Conservation (phyloP, 306 rosid genomes). For the Corylus americana region DNA sequence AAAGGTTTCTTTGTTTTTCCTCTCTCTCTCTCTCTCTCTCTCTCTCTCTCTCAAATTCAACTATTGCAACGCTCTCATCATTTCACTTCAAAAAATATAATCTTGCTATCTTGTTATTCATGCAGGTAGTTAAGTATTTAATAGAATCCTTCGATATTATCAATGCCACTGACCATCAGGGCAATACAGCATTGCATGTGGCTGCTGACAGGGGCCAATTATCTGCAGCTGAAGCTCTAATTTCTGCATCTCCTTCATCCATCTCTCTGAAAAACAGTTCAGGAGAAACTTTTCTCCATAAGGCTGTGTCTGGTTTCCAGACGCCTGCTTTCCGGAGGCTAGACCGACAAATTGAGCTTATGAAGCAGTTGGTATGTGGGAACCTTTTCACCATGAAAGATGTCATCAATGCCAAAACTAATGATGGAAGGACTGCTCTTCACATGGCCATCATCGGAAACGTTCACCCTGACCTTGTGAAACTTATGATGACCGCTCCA, state of each 20-base stretch:
- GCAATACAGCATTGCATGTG: conserved; percentile 85
- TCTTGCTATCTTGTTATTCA: conserved; percentile 8
- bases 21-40: no score
- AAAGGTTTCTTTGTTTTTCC: background rate
- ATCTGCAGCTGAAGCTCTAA: conserved; percentile 70
- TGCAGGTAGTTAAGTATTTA: conserved; percentile 78
- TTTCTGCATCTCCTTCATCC: conserved; percentile 57
- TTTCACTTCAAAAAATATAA: background rate
- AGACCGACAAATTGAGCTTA: conserved; percentile 84
- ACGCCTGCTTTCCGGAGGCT: conserved; percentile 67
- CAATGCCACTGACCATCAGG: conserved; percentile 69
- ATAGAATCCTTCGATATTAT: conserved; percentile 57
- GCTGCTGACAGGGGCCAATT: conserved; percentile 89
- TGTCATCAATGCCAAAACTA: conserved; percentile 65
- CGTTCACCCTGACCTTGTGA: conserved; percentile 81
- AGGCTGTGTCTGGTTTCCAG: conserved; percentile 87
- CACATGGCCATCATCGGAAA: conserved; percentile 88
- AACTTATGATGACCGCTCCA: conserved; percentile 75
- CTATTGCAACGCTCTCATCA: conserved; percentile 14
- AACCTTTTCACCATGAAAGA: conserved; percentile 47
- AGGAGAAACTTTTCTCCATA: conserved; percentile 91
- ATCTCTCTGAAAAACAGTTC: conserved; percentile 51
- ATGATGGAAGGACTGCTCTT: conserved; percentile 79
- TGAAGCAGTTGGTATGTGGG: conserved; percentile 57
- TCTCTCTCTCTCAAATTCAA: background rate